phyloP scores from a whole-genome alignment of 2,329 filamentous ascomycete genomes.

The Fusarium beomiforme region DNA sequence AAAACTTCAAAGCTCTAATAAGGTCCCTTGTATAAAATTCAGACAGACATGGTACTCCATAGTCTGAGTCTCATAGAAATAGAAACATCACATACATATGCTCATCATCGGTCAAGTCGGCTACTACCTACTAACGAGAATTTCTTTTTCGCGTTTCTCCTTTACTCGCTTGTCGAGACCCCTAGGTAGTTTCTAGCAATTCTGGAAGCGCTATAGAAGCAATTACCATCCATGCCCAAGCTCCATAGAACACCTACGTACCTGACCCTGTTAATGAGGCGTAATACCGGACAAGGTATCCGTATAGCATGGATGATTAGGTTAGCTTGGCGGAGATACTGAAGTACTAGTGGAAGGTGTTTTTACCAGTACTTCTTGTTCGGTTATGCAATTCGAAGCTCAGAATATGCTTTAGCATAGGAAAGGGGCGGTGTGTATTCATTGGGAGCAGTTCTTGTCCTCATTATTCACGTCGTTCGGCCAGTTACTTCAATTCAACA shows the following conservation, averaged over 20 bases:
- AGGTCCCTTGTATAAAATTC: background rate
- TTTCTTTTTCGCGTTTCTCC: constrained; percentile 15
- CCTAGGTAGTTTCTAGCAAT: constrained; percentile 17
- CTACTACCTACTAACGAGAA: constrained; percentile 24
- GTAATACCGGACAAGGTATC: constrained; percentile 13
- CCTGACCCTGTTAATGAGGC: constrained; percentile 30
- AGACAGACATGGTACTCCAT: constrained; percentile 4
- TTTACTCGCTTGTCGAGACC: constrained; percentile 24
- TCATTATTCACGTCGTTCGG: background rate
- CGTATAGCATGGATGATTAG: constrained; percentile 30
- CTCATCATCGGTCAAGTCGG: constrained; percentile 13
- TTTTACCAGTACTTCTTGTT: background rate
- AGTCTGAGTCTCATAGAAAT: constrained; percentile 12
- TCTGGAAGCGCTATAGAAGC: constrained; percentile 33
- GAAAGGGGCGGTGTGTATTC: background rate
- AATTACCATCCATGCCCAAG: background rate
- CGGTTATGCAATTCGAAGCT: background rate
- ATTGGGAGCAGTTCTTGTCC: background rate
- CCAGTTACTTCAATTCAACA: background rate
- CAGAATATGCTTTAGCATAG: constrained; percentile 1
- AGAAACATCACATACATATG: constrained; percentile 24
- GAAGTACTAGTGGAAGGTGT: constrained; percentile 5
- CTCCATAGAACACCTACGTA: constrained; percentile 20
- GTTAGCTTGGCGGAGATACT: constrained; percentile 22
- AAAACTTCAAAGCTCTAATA: background rate